Base-by-base conservation (phyloP, 352 stramenopile species). In the Phytophthora boehmeriae region DNA sequence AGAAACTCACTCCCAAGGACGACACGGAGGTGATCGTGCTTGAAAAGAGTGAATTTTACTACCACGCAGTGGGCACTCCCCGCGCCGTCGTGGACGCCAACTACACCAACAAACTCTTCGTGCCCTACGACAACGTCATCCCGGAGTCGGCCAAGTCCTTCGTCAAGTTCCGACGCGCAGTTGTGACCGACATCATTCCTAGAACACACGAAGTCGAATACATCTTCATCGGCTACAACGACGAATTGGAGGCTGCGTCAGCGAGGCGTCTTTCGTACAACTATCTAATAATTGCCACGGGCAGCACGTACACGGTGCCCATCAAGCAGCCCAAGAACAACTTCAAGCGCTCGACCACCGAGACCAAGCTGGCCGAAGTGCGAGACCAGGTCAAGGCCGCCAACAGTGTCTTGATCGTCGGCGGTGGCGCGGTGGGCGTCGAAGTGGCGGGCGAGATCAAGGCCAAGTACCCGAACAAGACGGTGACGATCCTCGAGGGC, bases 401-500 rank as follows among this genome's bases (percentile, higher is more conserved):
- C 32, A 57, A 57, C 43, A 84, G 72, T 53, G 68, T 90, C 19
- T 53, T 90, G 36, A 66, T 90, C 19, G 71, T 90, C 1, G 81
- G 81, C n/a, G 81, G 78, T 23, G 81, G 81, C 14, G 59, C 78
- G 6, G 74, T 87, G 14, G 80, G 78, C 17, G 72, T 73, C 23
- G 80, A 88, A 55, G 58, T 90, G 46, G 80, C 80, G 0, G 80
- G 70, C 11, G 80, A 88, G 47, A 86, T 90, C 58, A 74, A 75
- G n/a, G 25, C 55, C 34, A 74, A 80, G 53, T 87, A 74, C 63
- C 76, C 80, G 25, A 63, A 51, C 39, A 90, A 90, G 60, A 73
- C 48, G 8, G 76, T 90, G 19, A 88, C 75, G 23, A 79, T 90
- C 49, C 46, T 88, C 30, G 68, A 87, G n/a, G 54, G 53, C 3